phyloP scores from a whole-genome alignment of 495 filamentous ascomycete genomes.

The Glutinoglossum americanum region DNA sequence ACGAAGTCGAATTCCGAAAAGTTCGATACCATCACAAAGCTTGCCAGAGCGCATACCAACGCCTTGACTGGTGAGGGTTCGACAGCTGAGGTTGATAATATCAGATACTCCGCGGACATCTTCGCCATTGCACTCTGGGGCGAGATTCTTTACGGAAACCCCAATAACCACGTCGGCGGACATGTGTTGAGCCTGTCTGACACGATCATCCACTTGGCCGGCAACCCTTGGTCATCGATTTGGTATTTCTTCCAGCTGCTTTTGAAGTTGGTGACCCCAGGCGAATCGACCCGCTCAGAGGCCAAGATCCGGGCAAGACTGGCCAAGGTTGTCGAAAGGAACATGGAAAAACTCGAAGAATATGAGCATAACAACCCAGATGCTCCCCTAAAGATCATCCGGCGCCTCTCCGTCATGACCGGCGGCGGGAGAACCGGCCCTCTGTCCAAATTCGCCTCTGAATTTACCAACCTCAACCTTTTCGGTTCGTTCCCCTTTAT shows the following conservation, averaged over 20 bases:
- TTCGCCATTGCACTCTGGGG: constrained; percentile 8
- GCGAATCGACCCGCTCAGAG: constrained; percentile 6
- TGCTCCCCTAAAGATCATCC: constrained; percentile 8
- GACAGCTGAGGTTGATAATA: constrained; percentile 4
- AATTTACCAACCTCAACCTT: constrained; percentile 6
- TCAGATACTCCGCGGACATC: constrained; percentile 2
- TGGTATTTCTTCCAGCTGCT: constrained; percentile 7
- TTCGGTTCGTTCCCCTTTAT: constrained; percentile 6
- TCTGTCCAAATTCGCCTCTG: constrained; percentile 3
- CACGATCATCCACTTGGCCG: constrained; percentile 1
- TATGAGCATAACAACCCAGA: constrained; percentile 5
- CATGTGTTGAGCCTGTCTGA: constrained; percentile 1
- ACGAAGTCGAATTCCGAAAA: constrained; percentile 10
- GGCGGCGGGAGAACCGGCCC: constrained; percentile 6
- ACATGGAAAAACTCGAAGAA: constrained; percentile 2
- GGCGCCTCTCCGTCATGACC: constrained; percentile 3
- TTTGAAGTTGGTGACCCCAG: constrained; percentile 5
- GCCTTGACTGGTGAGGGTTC: constrained; percentile 5
- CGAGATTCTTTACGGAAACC: constrained; percentile 7
- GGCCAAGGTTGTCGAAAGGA: constrained; percentile 1
- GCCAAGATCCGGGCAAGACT: constrained; percentile 4
- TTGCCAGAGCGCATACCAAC: constrained; percentile 1
- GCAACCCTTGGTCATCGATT: constrained; percentile 6
- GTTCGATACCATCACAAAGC: constrained; percentile 6
- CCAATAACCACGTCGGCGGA: constrained; percentile 5